These are phyloP conservation scores for Chalciporus piperatoides DNA, from an alignment of 1,284 basidiomycete genomes.

Conservation along the genomic window DNA sequence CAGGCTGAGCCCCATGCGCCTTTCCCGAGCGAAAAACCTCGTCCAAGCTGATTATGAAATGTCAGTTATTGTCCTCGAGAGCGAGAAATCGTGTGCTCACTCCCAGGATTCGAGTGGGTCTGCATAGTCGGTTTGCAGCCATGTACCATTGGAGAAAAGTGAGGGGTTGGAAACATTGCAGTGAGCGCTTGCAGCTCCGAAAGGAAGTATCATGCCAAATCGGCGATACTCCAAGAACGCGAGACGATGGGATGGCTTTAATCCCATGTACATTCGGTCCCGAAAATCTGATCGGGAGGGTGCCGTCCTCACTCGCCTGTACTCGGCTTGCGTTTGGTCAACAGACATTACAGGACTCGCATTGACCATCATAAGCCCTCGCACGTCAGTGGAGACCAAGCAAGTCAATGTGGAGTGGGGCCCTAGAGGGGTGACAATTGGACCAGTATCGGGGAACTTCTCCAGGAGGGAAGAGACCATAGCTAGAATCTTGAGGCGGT, in stretches of 20 bases:
- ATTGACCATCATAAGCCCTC: slow-evolving; percentile 18
- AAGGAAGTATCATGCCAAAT: slow-evolving; percentile 38
- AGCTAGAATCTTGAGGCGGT: slow-evolving; percentile 14
- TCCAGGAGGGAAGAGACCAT: slow-evolving; percentile 14
- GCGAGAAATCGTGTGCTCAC: slow-evolving; percentile 22
- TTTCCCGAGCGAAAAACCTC: slow-evolving; percentile 33
- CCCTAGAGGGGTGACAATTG: slow-evolving; percentile 7
- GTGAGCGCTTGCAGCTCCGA: slow-evolving; percentile 34
- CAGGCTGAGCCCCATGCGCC: slow-evolving; percentile 31
- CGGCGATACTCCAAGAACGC: slow-evolving; percentile 32
- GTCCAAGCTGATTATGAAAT: slow-evolving; percentile 10
- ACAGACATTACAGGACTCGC: slow-evolving; percentile 1
- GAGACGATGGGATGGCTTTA: slow-evolving; percentile 37
- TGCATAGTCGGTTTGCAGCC: slow-evolving; percentile 33
- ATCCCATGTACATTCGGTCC: slow-evolving; percentile 25
- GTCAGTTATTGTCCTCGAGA: slow-evolving; percentile 6
- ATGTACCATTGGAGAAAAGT: slow-evolving; percentile 32
- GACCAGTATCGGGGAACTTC: neutral
- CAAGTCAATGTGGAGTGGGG: neutral
- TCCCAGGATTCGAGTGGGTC: slow-evolving; percentile 37
- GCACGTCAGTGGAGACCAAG: slow-evolving; percentile 1
- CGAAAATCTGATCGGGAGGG: slow-evolving; percentile 29
- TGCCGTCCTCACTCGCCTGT: slow-evolving; percentile 21
- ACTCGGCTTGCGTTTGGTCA: slow-evolving; percentile 28
- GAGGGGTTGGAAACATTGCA: slow-evolving; percentile 36